Percentiles rank a stretch among this genome's conserved stretches.
These are phyloP conservation scores for Melampsora americana DNA, from an alignment of 1,284 basidiomycete genomes.

Conservation along the genomic window DNA sequence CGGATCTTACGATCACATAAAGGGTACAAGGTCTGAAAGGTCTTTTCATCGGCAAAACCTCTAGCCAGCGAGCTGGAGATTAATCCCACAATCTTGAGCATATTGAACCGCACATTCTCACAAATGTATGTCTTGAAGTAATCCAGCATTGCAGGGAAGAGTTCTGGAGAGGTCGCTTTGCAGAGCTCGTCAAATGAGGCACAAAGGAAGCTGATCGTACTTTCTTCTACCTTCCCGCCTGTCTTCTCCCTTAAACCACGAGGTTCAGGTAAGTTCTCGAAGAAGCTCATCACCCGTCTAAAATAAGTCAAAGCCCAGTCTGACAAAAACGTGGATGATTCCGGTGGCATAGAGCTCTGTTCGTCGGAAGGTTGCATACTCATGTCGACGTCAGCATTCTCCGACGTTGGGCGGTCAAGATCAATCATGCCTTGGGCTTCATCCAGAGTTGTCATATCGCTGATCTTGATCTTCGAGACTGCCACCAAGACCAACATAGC, in stretches of 20 bases:
- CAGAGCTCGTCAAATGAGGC: slow-evolving; percentile 52
- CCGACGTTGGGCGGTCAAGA: slow-evolving; percentile 45
- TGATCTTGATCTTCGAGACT: slow-evolving; percentile 67
- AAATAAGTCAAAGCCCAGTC: slow-evolving; percentile 89
- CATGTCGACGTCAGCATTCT: slow-evolving; percentile 43
- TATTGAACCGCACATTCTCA: slow-evolving; percentile 66
- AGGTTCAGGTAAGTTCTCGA: slow-evolving; percentile 82
- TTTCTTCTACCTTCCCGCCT: slow-evolving; percentile 81
- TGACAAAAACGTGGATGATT: slow-evolving; percentile 74
- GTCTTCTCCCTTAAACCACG: slow-evolving; percentile 61
- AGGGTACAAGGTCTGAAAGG: slow-evolving; percentile 74
- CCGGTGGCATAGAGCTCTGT: slow-evolving; percentile 50
- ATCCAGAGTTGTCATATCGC: slow-evolving; percentile 64
- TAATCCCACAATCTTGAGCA: slow-evolving; percentile 83
- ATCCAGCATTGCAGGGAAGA: slow-evolving; percentile 44
- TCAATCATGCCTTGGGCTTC: slow-evolving; percentile 43
- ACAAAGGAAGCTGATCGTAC: slow-evolving; percentile 74
- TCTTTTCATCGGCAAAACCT: slow-evolving; percentile 59
- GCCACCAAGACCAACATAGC: slow-evolving; percentile 52
- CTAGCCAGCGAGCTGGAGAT: slow-evolving; percentile 81
- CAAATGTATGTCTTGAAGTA: slow-evolving; percentile 38
- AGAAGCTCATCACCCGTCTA: slow-evolving; percentile 77
- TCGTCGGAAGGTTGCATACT: slow-evolving; percentile 45
- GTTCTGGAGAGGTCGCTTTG: slow-evolving; percentile 49
- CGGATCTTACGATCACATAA: slow-evolving; percentile 76